Conservation (phyloP, 2,329 filamentous ascomycete species). For the Aspergillus thermomutatus region DNA sequence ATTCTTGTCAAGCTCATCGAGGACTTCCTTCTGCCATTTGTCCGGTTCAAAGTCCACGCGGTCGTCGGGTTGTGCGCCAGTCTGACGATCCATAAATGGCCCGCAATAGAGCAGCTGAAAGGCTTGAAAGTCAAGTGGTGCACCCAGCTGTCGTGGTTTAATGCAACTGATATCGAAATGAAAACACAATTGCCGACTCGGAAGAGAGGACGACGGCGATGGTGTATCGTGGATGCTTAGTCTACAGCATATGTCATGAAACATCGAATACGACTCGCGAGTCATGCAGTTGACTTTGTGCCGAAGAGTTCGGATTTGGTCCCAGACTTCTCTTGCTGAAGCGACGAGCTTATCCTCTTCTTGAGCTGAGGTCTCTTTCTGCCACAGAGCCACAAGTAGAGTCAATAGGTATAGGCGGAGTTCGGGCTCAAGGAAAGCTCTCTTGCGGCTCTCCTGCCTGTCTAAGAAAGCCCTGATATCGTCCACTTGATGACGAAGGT, state of each 20-base stretch:
- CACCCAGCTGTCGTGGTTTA: neutral
- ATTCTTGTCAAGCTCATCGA: constrained; percentile 68
- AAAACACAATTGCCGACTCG: neutral
- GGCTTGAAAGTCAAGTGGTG: constrained; percentile 27
- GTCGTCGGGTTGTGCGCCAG: constrained; percentile 61
- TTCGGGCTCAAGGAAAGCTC: neutral
- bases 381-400: neutral
- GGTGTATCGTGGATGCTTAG: neutral
- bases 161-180: neutral
- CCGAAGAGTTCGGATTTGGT: neutral
- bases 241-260: neutral
- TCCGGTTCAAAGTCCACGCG: constrained; percentile 63
- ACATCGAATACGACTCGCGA: neutral
- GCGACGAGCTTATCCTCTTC: neutral
- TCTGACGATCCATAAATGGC: constrained; percentile 68
- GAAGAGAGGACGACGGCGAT: neutral
- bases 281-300: neutral
- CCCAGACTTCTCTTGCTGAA: neutral
- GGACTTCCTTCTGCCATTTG: constrained; percentile 70
- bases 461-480: neutral
- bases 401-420: constrained; percentile 1
- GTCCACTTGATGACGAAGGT: neutral
- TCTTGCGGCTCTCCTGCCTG: neutral
- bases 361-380: neutral
- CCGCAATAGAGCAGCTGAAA: constrained; percentile 68